Conservation (phyloP, 2,329 filamentous ascomycete species). For the Chrysoporthe cubensis region DNA sequence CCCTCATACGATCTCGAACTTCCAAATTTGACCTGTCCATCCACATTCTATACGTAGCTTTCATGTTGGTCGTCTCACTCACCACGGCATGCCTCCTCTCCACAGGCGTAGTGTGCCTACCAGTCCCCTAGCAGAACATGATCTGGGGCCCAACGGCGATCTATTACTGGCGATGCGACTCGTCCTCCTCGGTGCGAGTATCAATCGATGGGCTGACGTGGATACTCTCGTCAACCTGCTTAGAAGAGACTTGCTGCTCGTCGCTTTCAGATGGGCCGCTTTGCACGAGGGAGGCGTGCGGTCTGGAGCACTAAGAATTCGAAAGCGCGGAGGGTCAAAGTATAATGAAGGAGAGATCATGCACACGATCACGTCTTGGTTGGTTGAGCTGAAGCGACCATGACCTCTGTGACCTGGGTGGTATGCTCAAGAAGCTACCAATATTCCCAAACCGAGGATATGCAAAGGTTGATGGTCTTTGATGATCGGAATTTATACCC, state of each 20-base stretch:
- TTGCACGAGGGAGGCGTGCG: constrained; percentile 12
- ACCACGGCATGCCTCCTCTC: neutral
- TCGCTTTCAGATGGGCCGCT: constrained; percentile 8
- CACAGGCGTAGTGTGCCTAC: neutral
- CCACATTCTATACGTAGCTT: neutral
- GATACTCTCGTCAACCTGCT: constrained; percentile 12
- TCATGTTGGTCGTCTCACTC: neutral
- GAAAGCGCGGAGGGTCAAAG: neutral
- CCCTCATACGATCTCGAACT: neutral
- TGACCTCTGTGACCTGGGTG: too few relatives aligned
- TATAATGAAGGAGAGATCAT: neutral
- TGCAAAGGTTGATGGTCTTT: too few relatives aligned
- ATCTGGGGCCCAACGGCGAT: constrained; percentile 13
- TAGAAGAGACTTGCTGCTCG: constrained; percentile 14
- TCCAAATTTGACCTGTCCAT: too few relatives aligned
- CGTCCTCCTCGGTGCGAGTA: constrained; percentile 3
- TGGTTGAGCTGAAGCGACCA: too few relatives aligned
- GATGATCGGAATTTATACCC: too few relatives aligned
- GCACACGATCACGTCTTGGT: neutral
- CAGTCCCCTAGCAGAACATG: constrained; percentile 4
- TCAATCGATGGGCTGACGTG: constrained; percentile 1
- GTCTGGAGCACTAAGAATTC: neutral
- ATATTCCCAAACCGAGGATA: too few relatives aligned
- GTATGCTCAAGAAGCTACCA: too few relatives aligned
- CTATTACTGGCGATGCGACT: constrained; percentile 13